Conservation (phyloP, 129 eudicot genomes). For the Flaveria trinervia region DNA sequence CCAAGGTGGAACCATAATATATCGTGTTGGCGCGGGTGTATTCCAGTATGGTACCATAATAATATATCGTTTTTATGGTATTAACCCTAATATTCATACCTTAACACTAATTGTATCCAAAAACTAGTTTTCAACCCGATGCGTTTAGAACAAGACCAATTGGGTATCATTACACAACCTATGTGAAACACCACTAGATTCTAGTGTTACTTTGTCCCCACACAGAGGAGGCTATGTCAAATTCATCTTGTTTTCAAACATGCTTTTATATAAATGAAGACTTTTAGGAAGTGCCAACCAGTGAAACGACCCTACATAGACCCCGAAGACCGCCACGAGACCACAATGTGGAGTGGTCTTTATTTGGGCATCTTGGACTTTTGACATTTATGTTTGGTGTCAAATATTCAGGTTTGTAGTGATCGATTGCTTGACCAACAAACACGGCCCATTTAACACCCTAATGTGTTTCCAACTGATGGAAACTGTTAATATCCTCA, state of each 20-base stretch:
- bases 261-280: not conserved
- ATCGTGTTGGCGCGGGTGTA: too few species aligned
- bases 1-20: too few species aligned
- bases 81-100: too few species aligned
- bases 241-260: slow-evolving; percentile 20
- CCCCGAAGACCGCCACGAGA: slow-evolving; percentile 21
- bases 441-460: not conserved
- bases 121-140: too few species aligned
- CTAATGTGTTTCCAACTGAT: not conserved
- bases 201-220: slow-evolving; percentile 1
- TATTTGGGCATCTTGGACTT: slow-evolving; percentile 29
- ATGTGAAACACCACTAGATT: not conserved
- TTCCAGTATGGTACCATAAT: too few species aligned
- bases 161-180: not conserved
- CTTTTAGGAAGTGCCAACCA: slow-evolving; percentile 11
- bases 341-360: slow-evolving; percentile 15
- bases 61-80: too few species aligned
- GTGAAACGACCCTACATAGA: slow-evolving; percentile 5
- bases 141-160: too few species aligned
- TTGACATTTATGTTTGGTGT: slow-evolving; percentile 20
- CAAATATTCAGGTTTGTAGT: not conserved
- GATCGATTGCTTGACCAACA: too few species aligned
- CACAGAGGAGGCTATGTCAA: not conserved
- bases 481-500: not conserved
- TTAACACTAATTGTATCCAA: too few species aligned